Base-by-base conservation (phyloP, 352 stramenopile genomes). In the Globisporangium recalcitrans region DNA sequence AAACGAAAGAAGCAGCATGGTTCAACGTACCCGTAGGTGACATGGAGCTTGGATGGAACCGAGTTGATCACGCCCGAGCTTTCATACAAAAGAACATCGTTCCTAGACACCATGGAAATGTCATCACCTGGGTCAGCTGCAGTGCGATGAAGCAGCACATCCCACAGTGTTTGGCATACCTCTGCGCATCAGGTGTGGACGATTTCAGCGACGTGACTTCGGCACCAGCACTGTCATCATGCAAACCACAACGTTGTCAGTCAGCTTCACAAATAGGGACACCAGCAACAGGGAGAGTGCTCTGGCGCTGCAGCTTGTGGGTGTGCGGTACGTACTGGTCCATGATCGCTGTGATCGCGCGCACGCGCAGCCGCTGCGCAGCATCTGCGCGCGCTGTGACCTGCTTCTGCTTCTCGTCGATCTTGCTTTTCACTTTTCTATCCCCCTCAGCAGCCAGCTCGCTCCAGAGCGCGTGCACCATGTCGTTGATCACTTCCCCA, bases 1-100 rank as follows among this genome's bases (percentile, higher is more conserved):
- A n/a, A n/a, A n/a, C n/a, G n/a, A n/a, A n/a, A n/a, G n/a, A n/a
- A n/a, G n/a, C n/a, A n/a, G n/a, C n/a, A n/a, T n/a, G n/a, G n/a
- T n/a, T n/a, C n/a, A n/a, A n/a, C n/a, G n/a, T n/a, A n/a, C n/a
- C n/a, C 79, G 62, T 82, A 92, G 0, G 85, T 91, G 52, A 95
- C 74, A 55, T 91, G 75, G 13, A 95, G 71, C 40, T 77, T 87
- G 14, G 78, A 73, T 48, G 85, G 85, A 51, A 86, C 75, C 14
- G 72, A 85, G 51, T 90, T 92, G 29, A 90, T 55, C 31, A 95
- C 75, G 58, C 80, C 88, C 26, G 82, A 81, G n/a, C 77, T 73
- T 52, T 95, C 85, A 59, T 92, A 93, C 7, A 95, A 71, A 40
- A 95, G 58, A 40, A 91, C 84, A 49, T 89, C 87, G n/a, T 73